Conservation (phyloP, 306 rosid species). For the Vigna unguiculata region DNA sequence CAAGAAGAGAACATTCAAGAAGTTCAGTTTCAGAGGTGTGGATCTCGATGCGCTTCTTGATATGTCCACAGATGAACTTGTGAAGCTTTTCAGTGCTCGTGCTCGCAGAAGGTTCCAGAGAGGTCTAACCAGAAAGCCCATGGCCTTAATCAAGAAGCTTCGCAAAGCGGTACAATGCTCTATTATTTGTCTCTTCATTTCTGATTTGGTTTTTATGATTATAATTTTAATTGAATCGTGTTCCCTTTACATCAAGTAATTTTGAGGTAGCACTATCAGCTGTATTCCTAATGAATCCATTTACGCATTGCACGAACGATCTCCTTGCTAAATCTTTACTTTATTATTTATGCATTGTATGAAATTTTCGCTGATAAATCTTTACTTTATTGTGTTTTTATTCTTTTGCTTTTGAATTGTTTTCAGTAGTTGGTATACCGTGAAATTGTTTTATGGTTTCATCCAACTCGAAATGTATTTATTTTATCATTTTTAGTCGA, state of each 20-base stretch:
- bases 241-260: not conserved
- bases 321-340: no score
- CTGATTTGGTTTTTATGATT: not conserved
- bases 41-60: constrained; percentile 90
- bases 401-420: no score
- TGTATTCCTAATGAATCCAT: no score
- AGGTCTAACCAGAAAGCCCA: constrained; percentile 91
- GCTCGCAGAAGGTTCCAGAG: constrained; percentile 98
- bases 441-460: no score
- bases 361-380: no score
- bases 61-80: constrained; percentile 91
- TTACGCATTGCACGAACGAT: no score
- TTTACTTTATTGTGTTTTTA: no score
- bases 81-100: constrained; percentile 81
- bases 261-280: no score
- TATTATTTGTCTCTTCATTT: not conserved
- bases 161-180: constrained; percentile 73
- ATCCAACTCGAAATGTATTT: no score
- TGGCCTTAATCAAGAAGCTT: constrained; percentile 96
- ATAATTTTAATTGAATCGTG: not conserved
- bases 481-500: no score
- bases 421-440: no score
- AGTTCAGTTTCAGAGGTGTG: constrained; percentile 90
- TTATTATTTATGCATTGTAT: no score
- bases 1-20: constrained; percentile 93